Evolutionary conservation across 78 protist species (phyloP).

Genomic region (Dictyostelium firmibasis): DNA sequence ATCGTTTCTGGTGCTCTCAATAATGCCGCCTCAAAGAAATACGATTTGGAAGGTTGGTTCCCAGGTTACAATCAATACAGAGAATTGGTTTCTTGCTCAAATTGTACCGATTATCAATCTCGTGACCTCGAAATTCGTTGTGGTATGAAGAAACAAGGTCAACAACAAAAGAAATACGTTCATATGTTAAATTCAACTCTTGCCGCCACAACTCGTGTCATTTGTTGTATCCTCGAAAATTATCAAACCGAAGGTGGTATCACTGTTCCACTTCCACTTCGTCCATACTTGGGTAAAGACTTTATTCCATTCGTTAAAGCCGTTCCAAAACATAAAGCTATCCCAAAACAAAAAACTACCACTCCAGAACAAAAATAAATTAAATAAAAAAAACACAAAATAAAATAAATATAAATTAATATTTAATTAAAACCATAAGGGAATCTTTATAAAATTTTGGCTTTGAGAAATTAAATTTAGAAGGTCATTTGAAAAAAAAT

Average conservation of each 20-base stretch:
- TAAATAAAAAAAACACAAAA: not conserved
- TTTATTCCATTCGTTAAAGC: conserved; percentile 79
- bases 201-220: conserved; percentile 96
- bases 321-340: conserved; percentile 52
- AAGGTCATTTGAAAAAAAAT: too few species aligned
- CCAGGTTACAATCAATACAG: conserved; percentile 96
- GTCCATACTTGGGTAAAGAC: conserved; percentile 86
- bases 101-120: conserved; percentile 99
- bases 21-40: conserved; percentile 99
- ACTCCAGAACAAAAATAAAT: not conserved
- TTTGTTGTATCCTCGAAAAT: conserved; percentile 99
- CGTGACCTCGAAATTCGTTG: conserved; percentile 92
- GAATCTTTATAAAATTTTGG: too few species aligned
- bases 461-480: too few species aligned
- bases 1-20: conserved; percentile 98
- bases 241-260: conserved; percentile 97
- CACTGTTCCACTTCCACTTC: conserved; percentile 91
- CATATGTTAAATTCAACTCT: conserved; percentile 99
- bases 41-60: conserved; percentile 99
- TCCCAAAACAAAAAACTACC: not conserved
- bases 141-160: conserved; percentile 86
- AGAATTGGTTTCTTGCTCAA: conserved; percentile 99
- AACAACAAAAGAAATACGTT: conserved; percentile 91
- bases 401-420: not conserved
- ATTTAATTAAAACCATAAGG: not conserved